These are phyloP conservation scores for Xylaria castorea DNA, from an alignment of 495 filamentous ascomycete genomes.

Conservation along the genomic window DNA sequence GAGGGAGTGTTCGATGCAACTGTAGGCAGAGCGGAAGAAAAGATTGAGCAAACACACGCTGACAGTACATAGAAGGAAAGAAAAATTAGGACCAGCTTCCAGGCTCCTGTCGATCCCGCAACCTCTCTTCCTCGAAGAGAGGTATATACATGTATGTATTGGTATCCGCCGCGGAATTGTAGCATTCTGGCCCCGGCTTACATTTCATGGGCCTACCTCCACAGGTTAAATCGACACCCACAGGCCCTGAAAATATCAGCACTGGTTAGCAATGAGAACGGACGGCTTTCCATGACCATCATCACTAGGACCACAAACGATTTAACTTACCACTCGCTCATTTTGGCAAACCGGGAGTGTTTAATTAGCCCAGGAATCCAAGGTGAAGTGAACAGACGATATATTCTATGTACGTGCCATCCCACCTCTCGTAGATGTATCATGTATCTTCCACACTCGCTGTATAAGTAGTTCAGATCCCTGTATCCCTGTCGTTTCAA, in stretches of 20 bases:
- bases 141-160: background rate
- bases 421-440: background rate
- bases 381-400: slow-evolving; percentile 9
- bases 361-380: slow-evolving; percentile 11
- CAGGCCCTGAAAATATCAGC: background rate
- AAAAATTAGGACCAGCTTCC: background rate
- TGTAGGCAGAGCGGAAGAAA: background rate
- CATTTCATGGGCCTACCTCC: background rate
- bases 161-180: background rate
- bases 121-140: background rate
- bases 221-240: background rate
- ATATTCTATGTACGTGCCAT: background rate
- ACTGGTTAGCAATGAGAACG: background rate
- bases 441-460: background rate
- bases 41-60: slow-evolving; percentile 11
- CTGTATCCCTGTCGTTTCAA: slow-evolving; percentile 4
- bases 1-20: slow-evolving; percentile 6
- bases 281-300: background rate
- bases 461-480: background rate
- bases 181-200: background rate
- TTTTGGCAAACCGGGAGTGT: slow-evolving; percentile 25
- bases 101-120: background rate
- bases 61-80: background rate
- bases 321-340: slow-evolving; percentile 3
- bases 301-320: slow-evolving; percentile 19